Evolutionary conservation across 2,329 filamentous ascomycete species (phyloP).

Genomic region (Pseudocercospora musae): DNA sequence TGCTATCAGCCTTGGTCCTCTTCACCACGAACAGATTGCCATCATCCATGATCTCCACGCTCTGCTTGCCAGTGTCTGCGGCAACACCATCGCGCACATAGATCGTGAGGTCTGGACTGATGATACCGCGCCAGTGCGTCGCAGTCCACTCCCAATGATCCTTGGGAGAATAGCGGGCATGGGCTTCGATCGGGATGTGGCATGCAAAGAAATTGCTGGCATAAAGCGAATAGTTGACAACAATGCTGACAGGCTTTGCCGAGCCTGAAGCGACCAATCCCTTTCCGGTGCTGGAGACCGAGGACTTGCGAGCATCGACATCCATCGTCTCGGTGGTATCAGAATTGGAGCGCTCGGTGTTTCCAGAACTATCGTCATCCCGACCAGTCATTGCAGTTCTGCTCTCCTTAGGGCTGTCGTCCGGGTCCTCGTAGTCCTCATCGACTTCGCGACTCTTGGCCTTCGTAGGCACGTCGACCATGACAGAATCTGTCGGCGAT

Average conservation of each 20-base stretch:
- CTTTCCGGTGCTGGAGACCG: constrained; percentile 2
- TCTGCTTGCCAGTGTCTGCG: constrained; percentile 25
- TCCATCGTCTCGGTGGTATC: constrained; percentile 23
- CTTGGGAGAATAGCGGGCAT: constrained; percentile 72
- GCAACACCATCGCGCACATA: constrained; percentile 52
- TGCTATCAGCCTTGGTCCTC: constrained; percentile 36
- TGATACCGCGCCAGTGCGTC: constrained; percentile 82
- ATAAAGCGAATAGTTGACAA: constrained; percentile 77
- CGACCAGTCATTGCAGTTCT: constrained; percentile 8
- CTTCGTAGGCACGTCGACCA: constrained; percentile 22
- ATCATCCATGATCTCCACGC: constrained; percentile 42
- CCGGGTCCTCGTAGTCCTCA: constrained; percentile 28
- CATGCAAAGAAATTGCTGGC: constrained; percentile 73
- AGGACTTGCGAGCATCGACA: constrained; percentile 17
- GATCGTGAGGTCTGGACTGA: constrained; percentile 76
- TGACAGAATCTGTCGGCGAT: constrained; percentile 23
- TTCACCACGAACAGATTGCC: constrained; percentile 40
- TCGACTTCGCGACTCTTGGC: constrained; percentile 20
- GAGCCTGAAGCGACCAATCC: constrained; percentile 13
- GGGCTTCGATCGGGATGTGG: constrained; percentile 60
- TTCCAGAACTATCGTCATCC: constrained; percentile 7
- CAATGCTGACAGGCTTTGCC: constrained; percentile 66
- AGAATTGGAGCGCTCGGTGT: constrained; percentile 1
- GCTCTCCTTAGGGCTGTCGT: constrained; percentile 9
- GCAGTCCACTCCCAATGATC: constrained; percentile 99